Evolutionary conservation across 2,329 filamentous ascomycete genomes (phyloP).

Genomic region (Penicillium carneum): DNA sequence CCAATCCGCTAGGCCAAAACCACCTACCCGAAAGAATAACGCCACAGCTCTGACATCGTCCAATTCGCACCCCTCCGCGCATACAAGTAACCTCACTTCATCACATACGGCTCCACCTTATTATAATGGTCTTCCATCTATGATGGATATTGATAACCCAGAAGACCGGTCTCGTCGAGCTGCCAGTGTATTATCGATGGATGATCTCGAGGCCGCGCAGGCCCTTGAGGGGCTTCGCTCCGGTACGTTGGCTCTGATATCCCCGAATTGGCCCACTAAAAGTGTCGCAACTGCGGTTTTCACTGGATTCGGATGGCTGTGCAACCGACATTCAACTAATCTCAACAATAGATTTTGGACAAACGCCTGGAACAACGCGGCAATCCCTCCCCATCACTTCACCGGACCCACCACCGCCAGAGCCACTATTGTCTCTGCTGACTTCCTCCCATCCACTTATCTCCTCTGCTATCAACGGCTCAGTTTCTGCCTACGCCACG

Average conservation of each 20-base stretch:
- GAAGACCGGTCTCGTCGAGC: constrained; percentile 54
- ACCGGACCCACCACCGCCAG: constrained; percentile 61
- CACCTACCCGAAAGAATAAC: constrained; percentile 8
- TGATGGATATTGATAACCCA: constrained; percentile 44
- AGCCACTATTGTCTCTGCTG: constrained; percentile 84
- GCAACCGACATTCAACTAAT: constrained; percentile 22
- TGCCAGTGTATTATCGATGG: constrained; percentile 57
- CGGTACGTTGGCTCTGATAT: constrained; percentile 58
- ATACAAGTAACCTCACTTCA: constrained; percentile 19
- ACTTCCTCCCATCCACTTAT: constrained; percentile 88
- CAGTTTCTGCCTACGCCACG: constrained; percentile 81
- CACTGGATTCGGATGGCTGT: constrained; percentile 1
- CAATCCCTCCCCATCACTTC: constrained; percentile 44
- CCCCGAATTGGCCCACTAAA: constrained; percentile 8
- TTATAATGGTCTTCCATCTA: constrained; percentile 40
- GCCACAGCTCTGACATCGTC: constrained; percentile 24
- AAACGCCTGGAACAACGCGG: constrained; percentile 63
- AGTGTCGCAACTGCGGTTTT: not conserved
- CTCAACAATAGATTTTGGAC: constrained; percentile 66
- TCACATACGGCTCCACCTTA: constrained; percentile 22
- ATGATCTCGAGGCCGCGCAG: constrained; percentile 70
- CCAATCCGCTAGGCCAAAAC: constrained; percentile 14
- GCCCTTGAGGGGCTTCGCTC: constrained; percentile 76
- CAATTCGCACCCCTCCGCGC: constrained; percentile 19
- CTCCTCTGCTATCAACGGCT: constrained; percentile 82